Evolutionary conservation across 345 rosid genomes (phyloP).

Genomic region (Lumnitzera racemosa): DNA sequence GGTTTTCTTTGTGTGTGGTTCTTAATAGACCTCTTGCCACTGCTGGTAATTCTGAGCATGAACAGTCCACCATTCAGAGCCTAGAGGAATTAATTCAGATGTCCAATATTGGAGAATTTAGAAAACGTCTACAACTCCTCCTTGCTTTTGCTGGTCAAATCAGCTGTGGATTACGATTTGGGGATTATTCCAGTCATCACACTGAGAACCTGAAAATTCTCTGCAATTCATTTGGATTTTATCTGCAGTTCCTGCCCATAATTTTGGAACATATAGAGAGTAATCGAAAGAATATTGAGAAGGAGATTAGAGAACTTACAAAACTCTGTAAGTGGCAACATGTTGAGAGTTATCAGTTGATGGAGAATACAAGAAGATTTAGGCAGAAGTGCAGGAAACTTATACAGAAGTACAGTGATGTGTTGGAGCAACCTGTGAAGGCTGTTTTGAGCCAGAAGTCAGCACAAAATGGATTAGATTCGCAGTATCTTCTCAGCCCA

Average conservation of each 20-base stretch:
- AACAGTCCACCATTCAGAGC: slow-evolving; percentile 58
- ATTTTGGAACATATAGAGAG: slow-evolving; percentile 51
- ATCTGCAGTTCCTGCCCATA: slow-evolving; percentile 75
- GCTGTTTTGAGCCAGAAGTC: slow-evolving; percentile 51
- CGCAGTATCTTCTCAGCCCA: slow-evolving; percentile 29
- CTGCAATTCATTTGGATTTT: slow-evolving; percentile 81
- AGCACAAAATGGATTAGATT: slow-evolving; percentile 28
- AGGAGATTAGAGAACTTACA: slow-evolving; percentile 55
- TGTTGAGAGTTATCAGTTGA: slow-evolving; percentile 37
- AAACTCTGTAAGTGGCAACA: slow-evolving; percentile 85
- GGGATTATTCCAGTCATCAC: slow-evolving; percentile 56
- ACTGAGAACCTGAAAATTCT: slow-evolving; percentile 51
- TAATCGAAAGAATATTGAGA: slow-evolving; percentile 46
- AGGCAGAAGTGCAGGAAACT: slow-evolving; percentile 75
- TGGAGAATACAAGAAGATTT: slow-evolving; percentile 52
- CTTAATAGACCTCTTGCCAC: slow-evolving; percentile 30
- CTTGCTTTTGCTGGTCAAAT: slow-evolving; percentile 79
- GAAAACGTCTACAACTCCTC: slow-evolving; percentile 79
- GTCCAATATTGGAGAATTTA: slow-evolving; percentile 85
- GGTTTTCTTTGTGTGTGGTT: slow-evolving; percentile 90
- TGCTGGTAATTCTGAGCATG: slow-evolving; percentile 32
- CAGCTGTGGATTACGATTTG: slow-evolving; percentile 44
- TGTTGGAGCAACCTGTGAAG: slow-evolving; percentile 63
- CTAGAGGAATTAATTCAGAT: slow-evolving; percentile 78
- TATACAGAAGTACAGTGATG: slow-evolving; percentile 59